Evolutionary conservation across 2,329 filamentous ascomycete genomes (phyloP).

Genomic region (Kalaharituber pfeilii): DNA sequence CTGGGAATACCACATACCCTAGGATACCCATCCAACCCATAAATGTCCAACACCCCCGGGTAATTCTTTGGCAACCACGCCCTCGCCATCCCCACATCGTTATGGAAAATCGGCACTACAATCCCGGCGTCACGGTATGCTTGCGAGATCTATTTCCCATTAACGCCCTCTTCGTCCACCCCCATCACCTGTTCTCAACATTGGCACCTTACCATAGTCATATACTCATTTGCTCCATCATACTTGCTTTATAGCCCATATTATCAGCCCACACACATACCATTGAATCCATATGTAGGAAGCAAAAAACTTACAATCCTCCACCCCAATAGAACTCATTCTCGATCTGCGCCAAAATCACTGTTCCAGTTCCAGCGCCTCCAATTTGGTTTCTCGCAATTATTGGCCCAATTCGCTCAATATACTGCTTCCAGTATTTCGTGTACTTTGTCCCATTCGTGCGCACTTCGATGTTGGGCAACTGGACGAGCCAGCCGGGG

Average conservation of each 20-base stretch:
- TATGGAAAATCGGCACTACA: slow-evolving; percentile 34
- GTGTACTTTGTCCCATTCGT: slow-evolving; percentile 32
- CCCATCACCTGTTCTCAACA: too few species aligned
- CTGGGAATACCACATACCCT: slow-evolving; percentile 7
- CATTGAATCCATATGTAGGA: not conserved
- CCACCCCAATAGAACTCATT: slow-evolving; percentile 43
- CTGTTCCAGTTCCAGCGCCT: slow-evolving; percentile 37
- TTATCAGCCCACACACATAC: not conserved
- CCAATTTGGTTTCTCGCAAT: slow-evolving; percentile 34
- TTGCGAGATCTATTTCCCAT: slow-evolving; percentile 12
- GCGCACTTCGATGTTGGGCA: slow-evolving; percentile 21
- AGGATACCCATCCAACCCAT: slow-evolving; percentile 26
- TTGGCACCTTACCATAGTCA: not conserved
- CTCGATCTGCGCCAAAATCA: slow-evolving; percentile 51
- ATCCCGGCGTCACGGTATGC: slow-evolving; percentile 33
- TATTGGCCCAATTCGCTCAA: slow-evolving; percentile 31
- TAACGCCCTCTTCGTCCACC: not conserved
- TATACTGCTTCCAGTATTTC: slow-evolving; percentile 34
- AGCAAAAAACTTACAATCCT: slow-evolving; percentile 5
- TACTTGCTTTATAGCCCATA: not conserved
- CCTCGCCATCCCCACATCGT: slow-evolving; percentile 32
- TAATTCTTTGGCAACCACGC: slow-evolving; percentile 11
- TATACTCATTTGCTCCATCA: not conserved
- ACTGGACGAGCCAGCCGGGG: slow-evolving; percentile 39
- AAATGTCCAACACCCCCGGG: slow-evolving; percentile 18